Percentiles rank a stretch among this genome's conserved stretches.
phyloP scores from a whole-genome alignment of 768 basidiomycete species.

The Xerocomellus chrysenteron region DNA sequence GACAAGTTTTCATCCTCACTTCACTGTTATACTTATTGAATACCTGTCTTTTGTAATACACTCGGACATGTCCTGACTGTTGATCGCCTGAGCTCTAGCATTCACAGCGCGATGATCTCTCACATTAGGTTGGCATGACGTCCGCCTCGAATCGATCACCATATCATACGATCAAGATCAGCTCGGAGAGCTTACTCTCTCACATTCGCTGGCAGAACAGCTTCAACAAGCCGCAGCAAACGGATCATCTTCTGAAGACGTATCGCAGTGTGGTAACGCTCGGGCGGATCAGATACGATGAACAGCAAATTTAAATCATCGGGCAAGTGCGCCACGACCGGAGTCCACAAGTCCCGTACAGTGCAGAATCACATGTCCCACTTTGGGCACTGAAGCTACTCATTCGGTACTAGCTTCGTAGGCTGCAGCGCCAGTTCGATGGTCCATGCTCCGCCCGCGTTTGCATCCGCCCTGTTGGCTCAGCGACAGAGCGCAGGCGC shows the following conservation, averaged over 20 bases:
- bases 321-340: constrained; percentile 33
- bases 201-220: background rate
- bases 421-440: background rate
- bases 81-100: too few species aligned
- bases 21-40: constrained; percentile 11
- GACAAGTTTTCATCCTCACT: background rate
- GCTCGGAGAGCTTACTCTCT: background rate
- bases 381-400: too few species aligned
- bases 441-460: constrained; percentile 45
- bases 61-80: too few species aligned
- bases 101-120: too few species aligned
- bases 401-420: background rate
- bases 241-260: background rate
- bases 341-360: too few species aligned
- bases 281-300: constrained; percentile 44
- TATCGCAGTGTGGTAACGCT: constrained; percentile 43
- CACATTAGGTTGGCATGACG: too few species aligned
- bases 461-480: constrained; percentile 25
- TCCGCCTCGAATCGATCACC: too few species aligned
- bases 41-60: constrained; percentile 38
- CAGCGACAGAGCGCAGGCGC: background rate
- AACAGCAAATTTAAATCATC: constrained; percentile 51
- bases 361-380: background rate
- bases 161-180: too few species aligned
- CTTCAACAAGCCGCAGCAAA: background rate